These are phyloP conservation scores for Daldinia eschscholtzii DNA, from an alignment of 2,329 filamentous ascomycete species.

Conservation along the genomic window DNA sequence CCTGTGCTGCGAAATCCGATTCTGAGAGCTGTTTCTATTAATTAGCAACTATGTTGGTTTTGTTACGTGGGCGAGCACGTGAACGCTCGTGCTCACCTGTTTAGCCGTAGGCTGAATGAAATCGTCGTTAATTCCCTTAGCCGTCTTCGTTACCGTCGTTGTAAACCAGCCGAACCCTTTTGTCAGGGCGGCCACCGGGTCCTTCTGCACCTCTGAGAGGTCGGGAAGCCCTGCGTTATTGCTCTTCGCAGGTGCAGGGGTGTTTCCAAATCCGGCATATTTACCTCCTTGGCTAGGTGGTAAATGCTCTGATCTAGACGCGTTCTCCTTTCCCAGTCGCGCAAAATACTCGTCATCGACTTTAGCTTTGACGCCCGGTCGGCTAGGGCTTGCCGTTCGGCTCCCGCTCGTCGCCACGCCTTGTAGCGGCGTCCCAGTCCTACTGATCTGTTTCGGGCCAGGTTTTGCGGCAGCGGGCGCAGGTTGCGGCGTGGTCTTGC, in stretches of 20 bases:
- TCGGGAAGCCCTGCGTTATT: conserved; percentile 68
- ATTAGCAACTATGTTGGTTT: conserved; percentile 20
- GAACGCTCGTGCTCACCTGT: conserved; percentile 68
- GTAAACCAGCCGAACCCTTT: conserved; percentile 97
- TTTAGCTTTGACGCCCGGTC: conserved; percentile 64
- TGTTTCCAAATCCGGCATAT: conserved; percentile 90
- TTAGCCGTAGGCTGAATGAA: conserved; percentile 94
- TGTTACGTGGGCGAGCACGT: conserved; percentile 1
- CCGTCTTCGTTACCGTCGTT: conserved; percentile 87
- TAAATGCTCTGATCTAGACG: conserved; percentile 76
- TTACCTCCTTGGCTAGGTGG: conserved; percentile 93
- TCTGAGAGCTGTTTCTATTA: conserved; percentile 74
- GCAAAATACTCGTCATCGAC: conserved; percentile 93
- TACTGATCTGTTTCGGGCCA: conserved; percentile 51
- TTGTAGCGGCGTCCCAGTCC: conserved; percentile 56
- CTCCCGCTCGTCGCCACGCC: conserved; percentile 55
- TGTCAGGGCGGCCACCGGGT: conserved; percentile 87
- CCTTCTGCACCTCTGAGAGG: conserved; percentile 90
- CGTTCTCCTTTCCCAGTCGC: conserved; percentile 85
- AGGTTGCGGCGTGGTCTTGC: conserved; percentile 59
- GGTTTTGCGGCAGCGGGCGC: conserved; percentile 53
- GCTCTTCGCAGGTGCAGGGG: conserved; percentile 67
- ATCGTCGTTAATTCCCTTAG: conserved; percentile 89
- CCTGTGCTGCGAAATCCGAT: conserved; percentile 79
- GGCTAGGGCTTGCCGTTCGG: conserved; percentile 57